Evolutionary conservation across 352 stramenopile genomes (phyloP).

Genomic region (Phytophthora pini): DNA sequence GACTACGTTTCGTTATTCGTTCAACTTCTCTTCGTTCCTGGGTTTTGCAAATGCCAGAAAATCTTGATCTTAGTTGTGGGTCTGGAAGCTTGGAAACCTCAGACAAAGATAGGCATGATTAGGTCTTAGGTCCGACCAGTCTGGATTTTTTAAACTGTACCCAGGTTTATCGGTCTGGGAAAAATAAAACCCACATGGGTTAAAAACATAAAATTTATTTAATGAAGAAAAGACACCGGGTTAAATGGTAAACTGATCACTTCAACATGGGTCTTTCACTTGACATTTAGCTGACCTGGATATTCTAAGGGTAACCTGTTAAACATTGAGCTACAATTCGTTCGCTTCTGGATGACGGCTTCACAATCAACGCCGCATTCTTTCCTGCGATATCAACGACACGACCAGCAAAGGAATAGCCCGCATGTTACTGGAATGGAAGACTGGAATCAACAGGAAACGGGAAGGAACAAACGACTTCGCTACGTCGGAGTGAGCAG

Average conservation of each 20-base stretch:
- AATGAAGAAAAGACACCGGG: background rate
- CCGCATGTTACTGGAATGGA: background rate
- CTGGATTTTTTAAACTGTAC: background rate
- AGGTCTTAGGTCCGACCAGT: background rate
- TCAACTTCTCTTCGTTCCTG: slow-evolving; percentile 6
- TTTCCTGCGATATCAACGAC: background rate
- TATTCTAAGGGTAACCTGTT: too few relatives aligned
- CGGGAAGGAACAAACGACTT: too few relatives aligned
- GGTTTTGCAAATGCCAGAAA: background rate
- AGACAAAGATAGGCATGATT: background rate
- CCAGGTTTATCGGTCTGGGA: too few relatives aligned
- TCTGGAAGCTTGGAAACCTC: background rate
- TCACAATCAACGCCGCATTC: background rate
- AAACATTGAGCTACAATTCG: too few relatives aligned
- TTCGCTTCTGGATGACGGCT: background rate
- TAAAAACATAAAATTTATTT: too few relatives aligned
- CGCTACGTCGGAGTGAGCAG: too few relatives aligned
- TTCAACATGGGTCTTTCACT: slow-evolving; percentile 8
- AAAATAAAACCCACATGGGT: too few relatives aligned
- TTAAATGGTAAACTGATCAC: background rate
- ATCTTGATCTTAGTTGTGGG: slow-evolving; percentile 10
- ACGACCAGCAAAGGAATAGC: background rate
- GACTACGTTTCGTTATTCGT: background rate
- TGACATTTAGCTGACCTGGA: background rate
- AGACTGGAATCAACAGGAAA: too few relatives aligned